A percentile compares a stretch with the other conserved stretches of the same genome.
Conservation (phyloP, 345 rosid species). For the Lepidium didymum region DNA sequence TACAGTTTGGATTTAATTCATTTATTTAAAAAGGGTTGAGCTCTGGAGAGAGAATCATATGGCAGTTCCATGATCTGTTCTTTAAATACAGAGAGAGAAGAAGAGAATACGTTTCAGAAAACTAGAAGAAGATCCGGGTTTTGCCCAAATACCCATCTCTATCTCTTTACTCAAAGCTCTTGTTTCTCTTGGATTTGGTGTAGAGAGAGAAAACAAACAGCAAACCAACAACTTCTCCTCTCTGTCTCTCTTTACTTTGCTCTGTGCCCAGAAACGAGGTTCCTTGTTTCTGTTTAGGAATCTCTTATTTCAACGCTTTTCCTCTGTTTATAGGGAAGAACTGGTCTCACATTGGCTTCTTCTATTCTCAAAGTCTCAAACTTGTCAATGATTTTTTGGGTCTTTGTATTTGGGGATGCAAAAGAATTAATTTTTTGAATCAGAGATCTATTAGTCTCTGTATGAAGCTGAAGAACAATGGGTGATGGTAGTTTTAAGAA, state of each 20-base stretch:
- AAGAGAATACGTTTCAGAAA: conserved; percentile 15
- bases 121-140: conserved; percentile 28
- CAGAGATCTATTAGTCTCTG: conserved; percentile 12
- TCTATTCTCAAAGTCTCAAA: conserved; percentile 36
- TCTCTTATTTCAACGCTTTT: background rate
- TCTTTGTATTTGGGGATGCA: background rate
- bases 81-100: background rate
- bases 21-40: conserved; percentile 8
- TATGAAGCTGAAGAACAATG: conserved; percentile 69
- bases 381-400: conserved; percentile 33
- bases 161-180: conserved; percentile 1
- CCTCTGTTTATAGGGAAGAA: background rate
- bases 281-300: conserved; percentile 8
- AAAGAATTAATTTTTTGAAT: background rate
- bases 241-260: background rate
- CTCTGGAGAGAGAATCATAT: conserved; percentile 18
- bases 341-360: conserved; percentile 50
- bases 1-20: background rate
- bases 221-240: conserved; percentile 16
- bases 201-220: conserved; percentile 1
- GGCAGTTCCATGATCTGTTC: conserved; percentile 21
- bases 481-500: conserved; percentile 71
- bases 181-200: conserved; percentile 16
- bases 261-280: conserved; percentile 20
- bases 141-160: conserved; percentile 30